Evolutionary conservation across 2,329 filamentous ascomycete species (phyloP).

Genomic region (Alternaria sp.): DNA sequence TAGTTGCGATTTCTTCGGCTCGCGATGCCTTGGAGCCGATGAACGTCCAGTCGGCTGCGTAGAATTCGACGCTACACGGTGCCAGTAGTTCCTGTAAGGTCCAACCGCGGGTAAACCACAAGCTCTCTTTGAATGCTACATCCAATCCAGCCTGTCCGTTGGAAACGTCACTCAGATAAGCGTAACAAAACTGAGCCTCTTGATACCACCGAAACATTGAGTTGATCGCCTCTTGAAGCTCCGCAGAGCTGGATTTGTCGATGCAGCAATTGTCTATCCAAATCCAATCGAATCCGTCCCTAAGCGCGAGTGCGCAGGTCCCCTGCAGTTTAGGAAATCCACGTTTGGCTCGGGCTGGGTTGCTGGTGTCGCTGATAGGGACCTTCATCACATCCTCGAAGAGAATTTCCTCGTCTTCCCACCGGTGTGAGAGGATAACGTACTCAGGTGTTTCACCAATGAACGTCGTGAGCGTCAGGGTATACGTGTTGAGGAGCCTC

Average conservation of each 20-base stretch:
- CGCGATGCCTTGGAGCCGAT: neutral
- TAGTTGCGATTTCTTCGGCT: neutral
- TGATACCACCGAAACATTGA: conserved; percentile 22
- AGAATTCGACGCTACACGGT: conserved; percentile 6
- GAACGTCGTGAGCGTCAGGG: neutral
- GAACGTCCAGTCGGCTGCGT: neutral
- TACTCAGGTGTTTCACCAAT: conserved; percentile 10
- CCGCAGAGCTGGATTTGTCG: conserved; percentile 17
- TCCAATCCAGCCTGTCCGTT: neutral
- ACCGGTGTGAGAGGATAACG: conserved; percentile 22
- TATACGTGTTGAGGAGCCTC: neutral
- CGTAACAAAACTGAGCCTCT: conserved; percentile 10
- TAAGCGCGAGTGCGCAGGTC: neutral
- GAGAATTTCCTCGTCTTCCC: conserved; percentile 14
- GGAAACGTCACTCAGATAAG: conserved; percentile 1
- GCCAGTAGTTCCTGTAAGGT: conserved; percentile 11
- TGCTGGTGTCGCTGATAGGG: neutral
- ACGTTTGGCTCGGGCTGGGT: neutral
- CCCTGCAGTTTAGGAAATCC: neutral
- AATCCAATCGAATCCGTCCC: neutral
- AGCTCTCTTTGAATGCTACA: neutral
- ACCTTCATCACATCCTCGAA: conserved; percentile 6
- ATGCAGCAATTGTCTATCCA: conserved; percentile 27
- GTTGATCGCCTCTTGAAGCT: conserved; percentile 22
- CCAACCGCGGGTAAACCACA: neutral